phyloP scores from a whole-genome alignment of 164 flowering plant genomes.

The Chimonanthus praecox region DNA sequence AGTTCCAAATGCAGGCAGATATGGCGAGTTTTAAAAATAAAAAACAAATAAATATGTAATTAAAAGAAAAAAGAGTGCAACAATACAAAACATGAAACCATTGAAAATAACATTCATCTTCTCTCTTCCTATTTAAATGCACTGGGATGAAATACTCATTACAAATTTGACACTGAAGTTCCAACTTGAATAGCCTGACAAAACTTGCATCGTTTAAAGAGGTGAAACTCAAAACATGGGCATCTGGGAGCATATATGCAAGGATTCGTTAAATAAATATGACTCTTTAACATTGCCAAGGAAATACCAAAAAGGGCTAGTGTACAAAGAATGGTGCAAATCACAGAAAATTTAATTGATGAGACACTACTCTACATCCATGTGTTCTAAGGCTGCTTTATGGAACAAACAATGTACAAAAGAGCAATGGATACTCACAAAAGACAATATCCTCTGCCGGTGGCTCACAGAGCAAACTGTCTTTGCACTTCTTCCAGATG shows the following conservation, averaged over 20 bases:
- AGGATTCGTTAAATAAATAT: constrained; percentile 17
- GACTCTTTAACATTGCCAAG: constrained; percentile 7
- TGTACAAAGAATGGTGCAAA: constrained; percentile 44
- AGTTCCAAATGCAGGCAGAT: no score
- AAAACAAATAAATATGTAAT: no score
- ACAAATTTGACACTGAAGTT: no score
- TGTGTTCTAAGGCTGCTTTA: constrained; percentile 20
- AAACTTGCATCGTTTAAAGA: no score
- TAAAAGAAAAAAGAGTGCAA: no score
- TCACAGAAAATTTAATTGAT: constrained; percentile 14
- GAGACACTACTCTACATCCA: constrained; percentile 25
- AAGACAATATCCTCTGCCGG: neutral
- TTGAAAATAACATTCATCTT: no score
- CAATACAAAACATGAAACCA: no score
- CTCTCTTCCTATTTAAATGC: no score
- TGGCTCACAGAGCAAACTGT: neutral
- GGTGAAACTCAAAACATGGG: neutral
- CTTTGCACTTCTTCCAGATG: neutral
- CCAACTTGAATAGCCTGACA: no score
- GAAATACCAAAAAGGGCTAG: constrained; percentile 8
- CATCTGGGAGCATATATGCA: constrained; percentile 1
- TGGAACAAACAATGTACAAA: constrained; percentile 27
- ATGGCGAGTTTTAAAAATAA: no score
- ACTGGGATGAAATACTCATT: no score
- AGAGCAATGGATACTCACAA: constrained; percentile 12